phyloP scores from a whole-genome alignment of 192 early-diverging fungal genomes.

The Pilobolus umbonatus region DNA sequence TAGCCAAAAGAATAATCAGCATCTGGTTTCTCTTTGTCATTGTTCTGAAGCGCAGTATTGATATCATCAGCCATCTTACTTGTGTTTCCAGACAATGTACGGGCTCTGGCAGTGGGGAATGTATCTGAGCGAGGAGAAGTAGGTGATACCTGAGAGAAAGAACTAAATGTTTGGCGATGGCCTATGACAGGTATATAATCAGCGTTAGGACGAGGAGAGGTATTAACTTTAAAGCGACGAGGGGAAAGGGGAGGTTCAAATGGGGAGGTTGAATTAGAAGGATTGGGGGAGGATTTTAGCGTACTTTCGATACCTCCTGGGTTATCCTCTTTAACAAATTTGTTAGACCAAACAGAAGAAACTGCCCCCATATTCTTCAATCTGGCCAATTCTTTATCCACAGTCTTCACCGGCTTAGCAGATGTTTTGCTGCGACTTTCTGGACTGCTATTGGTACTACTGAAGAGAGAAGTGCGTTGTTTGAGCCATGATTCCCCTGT shows the following conservation, averaged over 20 bases:
- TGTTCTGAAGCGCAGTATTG: not conserved
- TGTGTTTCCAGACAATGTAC: not conserved
- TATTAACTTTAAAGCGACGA: not conserved
- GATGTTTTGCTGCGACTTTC: too few species aligned
- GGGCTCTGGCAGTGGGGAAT: not conserved
- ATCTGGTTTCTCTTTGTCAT: not conserved
- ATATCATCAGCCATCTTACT: not conserved
- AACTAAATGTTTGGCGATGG: not conserved
- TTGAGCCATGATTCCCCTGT: slow-evolving; percentile 7
- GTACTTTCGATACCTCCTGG: slow-evolving; percentile 13
- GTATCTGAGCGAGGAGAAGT: slow-evolving; percentile 7
- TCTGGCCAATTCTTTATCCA: slow-evolving; percentile 11
- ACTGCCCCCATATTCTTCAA: slow-evolving; percentile 9
- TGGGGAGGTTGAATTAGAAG: not conserved
- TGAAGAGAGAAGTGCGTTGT: slow-evolving; percentile 7
- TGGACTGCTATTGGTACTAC: not conserved
- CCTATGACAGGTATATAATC: not conserved
- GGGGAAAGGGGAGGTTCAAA: slow-evolving; percentile 2
- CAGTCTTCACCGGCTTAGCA: not conserved
- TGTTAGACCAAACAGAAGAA: slow-evolving; percentile 14
- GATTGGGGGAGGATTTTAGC: too few species aligned
- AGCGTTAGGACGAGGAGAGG: slow-evolving; percentile 1
- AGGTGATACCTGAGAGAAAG: not conserved
- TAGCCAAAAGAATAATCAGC: not conserved
- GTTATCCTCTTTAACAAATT: slow-evolving; percentile 16